Evolutionary conservation across 192 early-diverging fungal genomes (phyloP).

Genomic region (Gamsiella multidivaricata): DNA sequence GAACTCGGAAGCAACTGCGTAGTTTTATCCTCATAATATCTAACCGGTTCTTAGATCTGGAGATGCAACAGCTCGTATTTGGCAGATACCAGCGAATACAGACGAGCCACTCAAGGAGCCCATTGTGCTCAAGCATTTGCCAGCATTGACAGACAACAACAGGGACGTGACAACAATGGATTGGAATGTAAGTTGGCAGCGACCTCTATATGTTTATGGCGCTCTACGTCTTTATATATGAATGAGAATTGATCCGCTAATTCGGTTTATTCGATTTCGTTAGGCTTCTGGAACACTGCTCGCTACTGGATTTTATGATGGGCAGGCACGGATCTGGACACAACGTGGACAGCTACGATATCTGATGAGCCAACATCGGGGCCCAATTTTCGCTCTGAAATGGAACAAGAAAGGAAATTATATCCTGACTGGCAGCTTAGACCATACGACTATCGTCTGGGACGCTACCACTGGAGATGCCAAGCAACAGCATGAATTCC

Average conservation of each 20-base stretch:
- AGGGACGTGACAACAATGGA: slow-evolving; percentile 86
- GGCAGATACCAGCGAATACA: slow-evolving; percentile 74
- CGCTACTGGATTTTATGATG: slow-evolving; percentile 89
- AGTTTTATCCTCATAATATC: not conserved
- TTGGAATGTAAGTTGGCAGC: slow-evolving; percentile 80
- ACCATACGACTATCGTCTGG: slow-evolving; percentile 89
- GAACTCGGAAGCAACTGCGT: too few species aligned
- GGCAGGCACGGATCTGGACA: slow-evolving; percentile 87
- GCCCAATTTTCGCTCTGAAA: slow-evolving; percentile 85
- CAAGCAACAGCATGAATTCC: slow-evolving; percentile 74
- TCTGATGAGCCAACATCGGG: slow-evolving; percentile 71
- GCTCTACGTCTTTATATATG: not conserved
- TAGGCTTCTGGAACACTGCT: slow-evolving; percentile 81
- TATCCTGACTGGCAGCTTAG: slow-evolving; percentile 80
- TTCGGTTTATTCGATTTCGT: not conserved
- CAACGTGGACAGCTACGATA: slow-evolving; percentile 59
- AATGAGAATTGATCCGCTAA: not conserved
- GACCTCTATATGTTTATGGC: not conserved
- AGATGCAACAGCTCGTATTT: slow-evolving; percentile 89
- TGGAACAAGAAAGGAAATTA: slow-evolving; percentile 87
- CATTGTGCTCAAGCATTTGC: slow-evolving; percentile 67
- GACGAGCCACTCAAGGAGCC: slow-evolving; percentile 60
- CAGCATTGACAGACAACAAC: slow-evolving; percentile 55
- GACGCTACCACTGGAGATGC: slow-evolving; percentile 77
- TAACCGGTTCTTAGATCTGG: slow-evolving; percentile 59